Base-by-base conservation (phyloP, 352 stramenopile genomes). In the Phytophthora boehmeriae region DNA sequence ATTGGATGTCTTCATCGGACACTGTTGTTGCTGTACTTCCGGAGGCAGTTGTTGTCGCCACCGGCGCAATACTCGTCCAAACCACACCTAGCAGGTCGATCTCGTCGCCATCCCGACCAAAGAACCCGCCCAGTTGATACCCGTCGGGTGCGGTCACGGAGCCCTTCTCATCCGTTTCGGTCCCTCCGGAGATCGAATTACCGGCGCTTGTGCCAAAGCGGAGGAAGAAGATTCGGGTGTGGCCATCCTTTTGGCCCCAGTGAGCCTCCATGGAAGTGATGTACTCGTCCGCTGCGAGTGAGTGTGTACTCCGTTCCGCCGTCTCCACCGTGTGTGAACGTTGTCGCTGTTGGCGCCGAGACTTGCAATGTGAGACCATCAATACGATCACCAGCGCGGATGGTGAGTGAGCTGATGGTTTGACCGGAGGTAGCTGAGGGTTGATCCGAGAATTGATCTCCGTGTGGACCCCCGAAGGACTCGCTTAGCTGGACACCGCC, bases 61-160 rank as follows among this genome's bases (percentile, higher is more conserved):
- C 59, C n/a, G 45, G 19, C 2, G 39, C 42, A 28, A 69, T 65
- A 36, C 48, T 65, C 10, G 61, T 66, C 61, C 61, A 69, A 23
- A 69, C 54, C 5, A 54, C 54, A 42, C 61, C 61, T 13, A 69
- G 25, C 0, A 65, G 25, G 36, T 69, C 61, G 13, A 69, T 69
- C 19, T 69, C 61, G 13, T 69, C 61, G 5, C 61, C 61, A 9
- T 65, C 61, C 9, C 61, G 61, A 23, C 61, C 61, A 49, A 69
- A 69, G 25, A 69, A 65, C 5, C 61, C 54, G 2, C 61, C 61
- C 4, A 69, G 25, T 17, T 69, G 54, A 41, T 65, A 69, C 2
- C 61, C 61, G 6, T 54, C 47, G 0, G 61, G 61, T n/a, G 61
- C 61, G 27, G 38, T 59, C n/a, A 59, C 48, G 0, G 54, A 51